These are phyloP conservation scores for Termitomyces sp. DNA, from an alignment of 768 basidiomycete species.

Conservation along the genomic window DNA sequence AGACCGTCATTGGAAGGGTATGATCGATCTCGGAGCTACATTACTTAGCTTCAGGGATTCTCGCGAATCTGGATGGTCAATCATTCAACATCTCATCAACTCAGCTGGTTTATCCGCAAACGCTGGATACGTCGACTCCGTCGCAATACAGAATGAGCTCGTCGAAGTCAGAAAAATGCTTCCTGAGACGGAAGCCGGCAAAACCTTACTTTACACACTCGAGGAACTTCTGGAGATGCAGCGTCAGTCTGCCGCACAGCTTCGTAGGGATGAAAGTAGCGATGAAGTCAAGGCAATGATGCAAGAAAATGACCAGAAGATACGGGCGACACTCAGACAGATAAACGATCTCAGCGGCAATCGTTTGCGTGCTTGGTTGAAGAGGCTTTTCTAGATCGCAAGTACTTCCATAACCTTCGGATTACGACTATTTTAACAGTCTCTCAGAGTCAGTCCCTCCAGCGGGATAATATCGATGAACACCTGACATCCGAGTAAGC, in stretches of 20 bases:
- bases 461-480: background rate
- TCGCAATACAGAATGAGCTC: slow-evolving; percentile 20
- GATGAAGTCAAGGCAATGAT: slow-evolving; percentile 11
- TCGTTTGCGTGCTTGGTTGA: slow-evolving; percentile 6
- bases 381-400: background rate
- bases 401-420: background rate
- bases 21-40: slow-evolving; percentile 7
- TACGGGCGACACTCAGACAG: slow-evolving; percentile 14
- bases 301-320: slow-evolving; percentile 10
- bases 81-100: slow-evolving; percentile 7
- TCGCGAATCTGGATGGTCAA: slow-evolving; percentile 4
- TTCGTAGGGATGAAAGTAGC: slow-evolving; percentile 5
- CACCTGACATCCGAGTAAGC: background rate
- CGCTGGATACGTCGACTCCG: slow-evolving; percentile 6
- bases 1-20: slow-evolving; percentile 8
- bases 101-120: background rate
- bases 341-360: slow-evolving; percentile 11
- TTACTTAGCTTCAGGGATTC: slow-evolving; percentile 5
- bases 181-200: slow-evolving; percentile 19
- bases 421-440: background rate
- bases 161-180: slow-evolving; percentile 17
- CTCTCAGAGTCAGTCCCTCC: background rate
- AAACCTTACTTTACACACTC: slow-evolving; percentile 12
- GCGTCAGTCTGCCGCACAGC: background rate
- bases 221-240: slow-evolving; percentile 12